Percentiles rank a stretch among this genome's conserved stretches.
Conservation (phyloP, 306 rosid genomes). For the Casuarina equisetifolia region DNA sequence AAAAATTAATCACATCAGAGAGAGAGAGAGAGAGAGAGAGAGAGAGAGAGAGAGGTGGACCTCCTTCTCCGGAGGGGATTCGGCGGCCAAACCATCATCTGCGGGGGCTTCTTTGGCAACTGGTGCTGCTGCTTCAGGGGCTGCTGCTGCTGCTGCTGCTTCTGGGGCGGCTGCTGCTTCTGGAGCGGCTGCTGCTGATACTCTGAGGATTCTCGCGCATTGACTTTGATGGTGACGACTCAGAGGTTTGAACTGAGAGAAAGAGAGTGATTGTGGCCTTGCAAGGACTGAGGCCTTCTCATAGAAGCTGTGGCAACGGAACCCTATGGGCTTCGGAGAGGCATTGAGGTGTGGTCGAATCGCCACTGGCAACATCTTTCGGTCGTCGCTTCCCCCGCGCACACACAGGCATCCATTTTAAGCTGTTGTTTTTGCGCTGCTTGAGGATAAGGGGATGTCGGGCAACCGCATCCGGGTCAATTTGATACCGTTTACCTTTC, state of each 20-base stretch:
- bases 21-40: conserved; percentile 3
- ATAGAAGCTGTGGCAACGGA: conserved; percentile 24
- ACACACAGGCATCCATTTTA: not conserved
- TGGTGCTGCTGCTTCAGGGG: conserved; percentile 40
- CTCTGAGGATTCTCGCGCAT: not conserved
- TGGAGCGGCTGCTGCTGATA: conserved; percentile 38
- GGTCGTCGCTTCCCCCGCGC: not conserved
- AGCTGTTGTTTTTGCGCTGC: not conserved
- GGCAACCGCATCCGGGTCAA: not conserved
- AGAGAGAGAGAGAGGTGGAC: conserved; percentile 19
- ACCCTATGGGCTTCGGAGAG: conserved; percentile 34
- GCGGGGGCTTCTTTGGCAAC: conserved; percentile 31
- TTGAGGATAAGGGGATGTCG: conserved; percentile 8
- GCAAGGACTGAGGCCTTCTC: conserved; percentile 26
- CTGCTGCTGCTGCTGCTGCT: conserved; percentile 26
- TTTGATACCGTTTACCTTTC: not conserved
- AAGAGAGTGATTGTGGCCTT: conserved; percentile 22
- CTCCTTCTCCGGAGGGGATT: conserved; percentile 35
- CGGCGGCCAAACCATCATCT: conserved; percentile 17
- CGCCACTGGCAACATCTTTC: conserved; percentile 40
- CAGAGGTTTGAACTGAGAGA: not conserved
- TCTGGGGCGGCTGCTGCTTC: conserved; percentile 41
- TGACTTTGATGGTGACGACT: not conserved
- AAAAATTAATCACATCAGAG: not conserved
- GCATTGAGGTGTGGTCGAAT: conserved; percentile 44